Conservation (phyloP, 2,329 filamentous ascomycete species). For the Monosporascus sp. region DNA sequence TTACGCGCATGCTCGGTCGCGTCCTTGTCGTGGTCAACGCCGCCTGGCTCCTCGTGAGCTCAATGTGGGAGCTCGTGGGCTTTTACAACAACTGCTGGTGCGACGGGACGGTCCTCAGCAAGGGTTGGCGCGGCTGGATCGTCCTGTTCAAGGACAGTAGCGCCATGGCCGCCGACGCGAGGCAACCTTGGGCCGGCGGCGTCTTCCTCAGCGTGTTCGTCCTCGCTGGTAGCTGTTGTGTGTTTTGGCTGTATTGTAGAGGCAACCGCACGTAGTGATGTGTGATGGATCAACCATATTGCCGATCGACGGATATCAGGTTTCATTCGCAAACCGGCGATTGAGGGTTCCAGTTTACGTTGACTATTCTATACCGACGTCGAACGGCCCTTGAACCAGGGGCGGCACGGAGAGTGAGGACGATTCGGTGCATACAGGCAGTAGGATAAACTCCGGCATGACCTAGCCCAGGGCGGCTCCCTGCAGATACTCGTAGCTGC, state of each 20-base stretch:
- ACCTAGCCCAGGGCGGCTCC: no score
- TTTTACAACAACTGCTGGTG: slow-evolving; percentile 19
- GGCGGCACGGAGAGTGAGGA: no score
- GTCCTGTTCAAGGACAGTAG: slow-evolving; percentile 10
- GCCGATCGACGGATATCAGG: no score
- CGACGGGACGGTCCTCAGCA: slow-evolving; percentile 8
- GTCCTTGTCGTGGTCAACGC: slow-evolving; percentile 9
- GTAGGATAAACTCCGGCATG: no score
- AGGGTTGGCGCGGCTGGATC: slow-evolving; percentile 8
- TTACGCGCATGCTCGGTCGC: slow-evolving; percentile 8
- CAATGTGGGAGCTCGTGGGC: slow-evolving; percentile 14
- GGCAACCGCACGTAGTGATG: slow-evolving; percentile 3
- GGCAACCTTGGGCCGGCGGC: slow-evolving; percentile 6
- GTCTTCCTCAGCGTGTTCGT: slow-evolving; percentile 7
- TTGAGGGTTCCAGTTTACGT: no score
- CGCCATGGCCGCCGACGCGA: slow-evolving; percentile 1
- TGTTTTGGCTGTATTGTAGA: slow-evolving; percentile 14
- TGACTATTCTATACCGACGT: no score
- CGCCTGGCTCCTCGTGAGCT: slow-evolving; percentile 11
- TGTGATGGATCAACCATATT: not conserved
- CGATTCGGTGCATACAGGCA: no score
- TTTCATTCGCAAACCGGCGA: no score
- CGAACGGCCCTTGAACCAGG: no score
- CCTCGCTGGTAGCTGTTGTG: slow-evolving; percentile 1
- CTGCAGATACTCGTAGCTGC: no score